Evolutionary conservation across 2,329 filamentous ascomycete genomes (phyloP).

Genomic region (Colletotrichum sp.): DNA sequence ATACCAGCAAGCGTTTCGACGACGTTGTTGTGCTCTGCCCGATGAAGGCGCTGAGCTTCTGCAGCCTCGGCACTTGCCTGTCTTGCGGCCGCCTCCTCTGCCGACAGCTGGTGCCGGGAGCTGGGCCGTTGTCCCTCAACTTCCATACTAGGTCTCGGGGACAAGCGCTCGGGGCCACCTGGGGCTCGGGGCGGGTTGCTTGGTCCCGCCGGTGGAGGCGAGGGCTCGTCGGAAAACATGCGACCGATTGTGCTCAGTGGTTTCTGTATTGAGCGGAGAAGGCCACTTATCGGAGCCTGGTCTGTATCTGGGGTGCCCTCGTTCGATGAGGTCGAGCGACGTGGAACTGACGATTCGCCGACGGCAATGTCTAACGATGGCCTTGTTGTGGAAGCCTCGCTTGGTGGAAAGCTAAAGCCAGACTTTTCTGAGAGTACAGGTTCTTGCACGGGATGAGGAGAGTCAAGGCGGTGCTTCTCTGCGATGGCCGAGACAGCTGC

Average conservation of each 20-base stretch:
- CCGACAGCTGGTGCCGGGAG: slow-evolving; percentile 55
- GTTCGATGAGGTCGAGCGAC: slow-evolving; percentile 59
- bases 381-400: slow-evolving; percentile 49
- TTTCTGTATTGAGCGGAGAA: slow-evolving; percentile 89
- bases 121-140: slow-evolving; percentile 24
- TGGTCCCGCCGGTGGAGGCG: slow-evolving; percentile 30
- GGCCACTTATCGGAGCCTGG: slow-evolving; percentile 79
- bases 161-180: slow-evolving; percentile 35
- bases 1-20: slow-evolving; percentile 94
- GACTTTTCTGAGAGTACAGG: slow-evolving; percentile 51
- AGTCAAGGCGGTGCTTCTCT: slow-evolving; percentile 75
- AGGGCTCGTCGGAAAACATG: slow-evolving; percentile 81
- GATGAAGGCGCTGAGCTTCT: slow-evolving; percentile 82
- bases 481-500: slow-evolving; percentile 94
- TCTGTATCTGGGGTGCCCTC: slow-evolving; percentile 59
- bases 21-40: slow-evolving; percentile 85
- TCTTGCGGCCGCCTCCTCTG: slow-evolving; percentile 86
- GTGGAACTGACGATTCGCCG: slow-evolving; percentile 45
- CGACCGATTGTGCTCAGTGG: slow-evolving; percentile 91
- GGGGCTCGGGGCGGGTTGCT: slow-evolving; percentile 42
- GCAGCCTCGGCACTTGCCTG: slow-evolving; percentile 91
- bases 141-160: slow-evolving; percentile 35
- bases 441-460: slow-evolving; percentile 46
- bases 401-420: slow-evolving; percentile 34
- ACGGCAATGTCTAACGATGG: slow-evolving; percentile 21